Conservation (phyloP, 2,329 filamentous ascomycete genomes). For the Trichophyton rubrum region DNA sequence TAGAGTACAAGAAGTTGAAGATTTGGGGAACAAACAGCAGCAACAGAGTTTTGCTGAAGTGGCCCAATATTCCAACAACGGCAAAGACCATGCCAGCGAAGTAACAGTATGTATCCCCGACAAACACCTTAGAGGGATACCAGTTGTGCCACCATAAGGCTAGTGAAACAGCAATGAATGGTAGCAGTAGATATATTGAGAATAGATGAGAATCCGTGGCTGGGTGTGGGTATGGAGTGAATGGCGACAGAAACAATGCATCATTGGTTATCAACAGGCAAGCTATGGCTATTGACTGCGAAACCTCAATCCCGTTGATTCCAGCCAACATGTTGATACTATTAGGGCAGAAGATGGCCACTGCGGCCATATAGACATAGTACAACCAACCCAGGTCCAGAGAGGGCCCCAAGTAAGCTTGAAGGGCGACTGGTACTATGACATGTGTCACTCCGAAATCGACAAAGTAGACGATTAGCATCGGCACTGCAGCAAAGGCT, state of each 20-base stretch:
- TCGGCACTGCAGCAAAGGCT: constrained; percentile 80
- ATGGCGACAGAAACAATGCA: constrained; percentile 61
- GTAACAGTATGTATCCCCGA: constrained; percentile 98
- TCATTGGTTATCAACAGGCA: constrained; percentile 76
- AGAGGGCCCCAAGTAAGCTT: constrained; percentile 71
- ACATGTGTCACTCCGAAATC: constrained; percentile 96
- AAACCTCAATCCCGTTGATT: constrained; percentile 96
- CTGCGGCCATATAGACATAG: constrained; percentile 91
- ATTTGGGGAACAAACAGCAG: constrained; percentile 86
- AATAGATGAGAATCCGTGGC: constrained; percentile 93
- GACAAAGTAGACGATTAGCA: constrained; percentile 94
- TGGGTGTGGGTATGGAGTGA: constrained; percentile 74
- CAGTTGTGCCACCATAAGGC: constrained; percentile 86
- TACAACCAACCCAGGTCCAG: constrained; percentile 74
- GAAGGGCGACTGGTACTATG: constrained; percentile 75
- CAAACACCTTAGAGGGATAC: constrained; percentile 90
- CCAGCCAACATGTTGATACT: constrained; percentile 99
- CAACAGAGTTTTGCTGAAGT: constrained; percentile 94
- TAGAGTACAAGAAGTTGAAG: constrained; percentile 92
- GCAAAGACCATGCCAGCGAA: constrained; percentile 99
- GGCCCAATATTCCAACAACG: constrained; percentile 87
- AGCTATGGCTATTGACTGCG: constrained; percentile 85
- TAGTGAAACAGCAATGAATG: constrained; percentile 82
- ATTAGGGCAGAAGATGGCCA: constrained; percentile 96
- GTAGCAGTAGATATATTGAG: constrained; percentile 85